These are phyloP conservation scores for Leccinum pseudoinsigne DNA, from an alignment of 1,284 basidiomycete genomes.

Conservation along the genomic window DNA sequence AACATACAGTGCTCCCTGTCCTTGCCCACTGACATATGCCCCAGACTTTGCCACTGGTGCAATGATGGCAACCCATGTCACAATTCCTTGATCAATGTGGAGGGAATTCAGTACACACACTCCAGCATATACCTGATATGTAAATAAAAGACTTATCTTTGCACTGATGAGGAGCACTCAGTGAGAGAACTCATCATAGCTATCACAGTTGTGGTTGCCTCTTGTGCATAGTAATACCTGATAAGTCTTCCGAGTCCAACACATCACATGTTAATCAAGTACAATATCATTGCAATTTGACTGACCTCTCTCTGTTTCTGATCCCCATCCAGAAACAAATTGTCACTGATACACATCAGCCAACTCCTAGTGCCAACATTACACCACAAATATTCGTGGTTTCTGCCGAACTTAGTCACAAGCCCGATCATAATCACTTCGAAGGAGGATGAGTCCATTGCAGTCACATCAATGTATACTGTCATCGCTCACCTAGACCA, in stretches of 20 bases:
- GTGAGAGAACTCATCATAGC: constrained; percentile 62
- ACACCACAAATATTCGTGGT: constrained; percentile 61
- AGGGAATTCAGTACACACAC: constrained; percentile 24
- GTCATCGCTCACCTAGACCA: too few species aligned
- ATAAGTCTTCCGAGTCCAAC: constrained; percentile 49
- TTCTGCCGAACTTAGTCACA: constrained; percentile 63
- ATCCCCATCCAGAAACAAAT: constrained; percentile 26
- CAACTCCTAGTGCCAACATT: constrained; percentile 74
- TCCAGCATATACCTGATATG: constrained; percentile 9
- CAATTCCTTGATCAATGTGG: constrained; percentile 71
- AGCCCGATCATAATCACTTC: too few species aligned
- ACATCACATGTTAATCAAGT: constrained; percentile 2
- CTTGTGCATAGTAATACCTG: constrained; percentile 62
- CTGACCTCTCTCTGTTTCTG: constrained; percentile 42
- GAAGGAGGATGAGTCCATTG: too few species aligned
- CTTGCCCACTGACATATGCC: constrained; percentile 74
- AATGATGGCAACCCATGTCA: constrained; percentile 50
- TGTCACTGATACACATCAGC: constrained; percentile 50
- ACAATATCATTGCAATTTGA: constrained; percentile 3
- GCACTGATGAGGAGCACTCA: constrained; percentile 61
- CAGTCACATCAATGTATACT: too few species aligned
- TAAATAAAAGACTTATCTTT: constrained; percentile 57
- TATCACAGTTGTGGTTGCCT: constrained; percentile 68
- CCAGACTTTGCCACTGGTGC: constrained; percentile 58
- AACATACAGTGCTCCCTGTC: constrained; percentile 77